Base-by-base conservation (phyloP, 495 filamentous ascomycete species). In the Penicillium bialowiezense region DNA sequence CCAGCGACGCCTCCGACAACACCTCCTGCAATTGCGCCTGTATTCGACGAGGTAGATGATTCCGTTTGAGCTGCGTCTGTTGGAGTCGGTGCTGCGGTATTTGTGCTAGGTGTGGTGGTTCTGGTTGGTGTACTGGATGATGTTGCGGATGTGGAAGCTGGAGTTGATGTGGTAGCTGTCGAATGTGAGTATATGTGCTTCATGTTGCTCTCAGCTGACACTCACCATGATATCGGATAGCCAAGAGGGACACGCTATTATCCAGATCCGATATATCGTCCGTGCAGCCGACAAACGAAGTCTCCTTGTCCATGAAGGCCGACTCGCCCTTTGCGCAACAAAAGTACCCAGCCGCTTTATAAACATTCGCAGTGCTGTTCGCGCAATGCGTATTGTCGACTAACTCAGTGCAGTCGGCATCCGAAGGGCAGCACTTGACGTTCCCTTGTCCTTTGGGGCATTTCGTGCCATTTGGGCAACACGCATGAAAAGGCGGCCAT, bases 11-110 rank as follows among this genome's bases (percentile, higher is more conserved):
- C 51, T 8, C 52, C 52, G 17, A 55, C 46, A 14, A 55, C 52
- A 13, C 52, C 52, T 13, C 52, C 52, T 4, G 33, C 52, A 44
- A 55, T 55, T 6, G 52, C 52, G 7, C 52, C 51, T 4, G 51
- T 37, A 40, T 55, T 7, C 8, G 23, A 26, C 8, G 23, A 26
- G 23, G 3, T 26, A 26, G 23, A 26, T 8, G 23, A 26, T 3
- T 26, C n/a, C n/a, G n/a, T n/a, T n/a, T n/a, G 3, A 26, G 23
- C 23, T 3, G 23, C 3, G 23, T 26, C 23, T 26, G 23, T 26
- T 8, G 23, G 23, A 26, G 23, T 26, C 8, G 23, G 23, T 3
- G 4, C 8, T 26, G 23, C 23, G 8, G 23, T 26, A 26, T 26
- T 26, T 3, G 23, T 26, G 3, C 4, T 8, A 26, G 23, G 23